Base-by-base conservation (phyloP, 1,284 basidiomycete genomes). In the Mycena sp. region DNA sequence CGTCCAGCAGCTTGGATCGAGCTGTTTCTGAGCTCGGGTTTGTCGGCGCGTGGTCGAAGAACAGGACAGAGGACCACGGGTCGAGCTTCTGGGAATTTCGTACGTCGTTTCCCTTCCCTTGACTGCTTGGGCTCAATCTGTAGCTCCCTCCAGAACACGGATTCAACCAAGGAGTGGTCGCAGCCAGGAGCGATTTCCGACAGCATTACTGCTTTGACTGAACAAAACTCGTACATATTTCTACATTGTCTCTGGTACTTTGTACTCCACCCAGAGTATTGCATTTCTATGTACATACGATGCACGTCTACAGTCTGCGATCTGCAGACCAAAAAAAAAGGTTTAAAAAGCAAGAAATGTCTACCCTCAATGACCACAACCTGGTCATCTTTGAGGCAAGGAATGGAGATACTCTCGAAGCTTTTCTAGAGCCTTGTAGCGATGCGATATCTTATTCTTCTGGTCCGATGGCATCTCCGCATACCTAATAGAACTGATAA, bases 391-490 rank as follows among this genome's bases (percentile, higher is more conserved):
- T n/a, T n/a, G n/a, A n/a, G n/a, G n/a, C 29, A 57, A 35, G 6
- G 53, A 54, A 63, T 74, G 77, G 48, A 98, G 81, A 76, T 91
- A 92, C 11, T 80, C 81, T 63, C 89, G 85, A 19, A 99, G 84
- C 74, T 94, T 93, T 61, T 89, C 90, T 23, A 99, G 79, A 0
- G 97, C 96, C 63, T 90, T 90, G 73, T 92, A 95, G 61, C 97
- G 81, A 81, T 99, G 97, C 2, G 94, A 97, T 44, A 98, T 86
- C 65, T 81, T 84, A 76, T 98, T 97, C 82, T 99, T 99, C 74
- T 90, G 87, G 41, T 87, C 88, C 2, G 83, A 75, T 50, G 85
- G 83, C 95, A 99, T 98, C 80, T 99, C 96, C n/a, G 96, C 96
- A 70, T 97, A 98, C 21, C 94, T 95, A 59, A 58, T 35, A n/a